Percentiles rank a stretch among this genome's conserved stretches.
phyloP scores from a whole-genome alignment of 208 protist genomes.

The Leishmania arabica region DNA sequence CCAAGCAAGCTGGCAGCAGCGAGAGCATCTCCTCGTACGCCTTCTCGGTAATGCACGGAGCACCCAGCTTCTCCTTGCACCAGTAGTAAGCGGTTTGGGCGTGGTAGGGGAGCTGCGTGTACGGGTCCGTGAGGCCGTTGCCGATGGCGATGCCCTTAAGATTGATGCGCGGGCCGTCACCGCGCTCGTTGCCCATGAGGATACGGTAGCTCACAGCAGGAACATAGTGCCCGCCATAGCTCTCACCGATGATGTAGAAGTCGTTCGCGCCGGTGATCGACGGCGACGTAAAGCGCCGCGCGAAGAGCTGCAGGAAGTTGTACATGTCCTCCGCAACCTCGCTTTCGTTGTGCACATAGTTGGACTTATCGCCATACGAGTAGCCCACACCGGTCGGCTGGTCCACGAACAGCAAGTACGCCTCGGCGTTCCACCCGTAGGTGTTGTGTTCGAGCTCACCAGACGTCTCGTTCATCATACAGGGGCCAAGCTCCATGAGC shows the following conservation, averaged over 20 bases:
- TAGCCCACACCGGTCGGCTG: constrained; percentile 91
- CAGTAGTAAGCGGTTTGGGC: constrained; percentile 55
- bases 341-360: constrained; percentile 69
- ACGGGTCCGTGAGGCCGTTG: constrained; percentile 90
- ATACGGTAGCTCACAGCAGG: constrained; percentile 52
- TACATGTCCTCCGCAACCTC: constrained; percentile 90
- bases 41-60: constrained; percentile 45
- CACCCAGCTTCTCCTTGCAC: constrained; percentile 49
- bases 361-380: constrained; percentile 55
- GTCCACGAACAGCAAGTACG: constrained; percentile 92
- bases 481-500: constrained; percentile 83
- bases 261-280: constrained; percentile 58
- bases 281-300: constrained; percentile 37
- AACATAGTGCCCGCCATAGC: constrained; percentile 85
- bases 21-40: constrained; percentile 50
- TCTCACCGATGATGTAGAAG: constrained; percentile 87
- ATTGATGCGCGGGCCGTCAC: constrained; percentile 44
- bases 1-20: constrained; percentile 50
- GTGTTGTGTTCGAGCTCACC: constrained; percentile 56
- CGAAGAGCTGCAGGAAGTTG: constrained; percentile 80
- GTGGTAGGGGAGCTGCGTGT: constrained; percentile 76
- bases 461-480: constrained; percentile 58
- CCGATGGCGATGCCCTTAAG: constrained; percentile 82
- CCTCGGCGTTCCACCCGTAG: constrained; percentile 83
- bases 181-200: constrained; percentile 41